Base-by-base conservation (phyloP, 495 filamentous ascomycete genomes). In the Astrothelium subdiscretum region DNA sequence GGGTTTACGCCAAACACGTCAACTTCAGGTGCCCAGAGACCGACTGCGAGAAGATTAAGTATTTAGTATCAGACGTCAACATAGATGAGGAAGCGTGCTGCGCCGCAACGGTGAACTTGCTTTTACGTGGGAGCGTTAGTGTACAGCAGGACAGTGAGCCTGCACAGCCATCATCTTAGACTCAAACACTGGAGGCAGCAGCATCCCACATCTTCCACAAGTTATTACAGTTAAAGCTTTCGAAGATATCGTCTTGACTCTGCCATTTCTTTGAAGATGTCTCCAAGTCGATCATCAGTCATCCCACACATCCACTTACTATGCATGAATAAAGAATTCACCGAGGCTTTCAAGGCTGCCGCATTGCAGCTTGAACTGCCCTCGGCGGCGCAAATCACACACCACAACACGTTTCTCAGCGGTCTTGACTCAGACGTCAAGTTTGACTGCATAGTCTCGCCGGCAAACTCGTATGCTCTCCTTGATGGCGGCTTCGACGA, bases 401-500 rank as follows among this genome's bases (percentile, higher is more conserved):
- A 68, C 15, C 68, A 79, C 67, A 69, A 78, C 65, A 64, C 68
- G 48, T 66, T 66, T 38, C 73, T 80, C 38, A 68, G 70, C 57
- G 63, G 64, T 18, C 65, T 80, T 8, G 61, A 68, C 3, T 4
- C 62, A 3, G 48, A 32, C 15, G 62, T 66, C 24, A 73, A 65
- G 26, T 81, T 78, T 62, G 74, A 80, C 67, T 68, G 77, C 11
- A 70, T 82, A 20, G 78, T 81, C 52, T 81, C 79, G 6, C 79
- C 79, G 5, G 78, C 79, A 57, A 82, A 82, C 70, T 80, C 77
- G 15, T 80, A 78, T 67, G 79, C 72, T 59, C 74, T 74, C 2
- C 71, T 82, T 2, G 79, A 81, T 60, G 80, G 80, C 48, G 77
- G 70, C 61, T 82, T 81, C 66, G 80, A 82, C 69, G 73, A 79